phyloP scores from a whole-genome alignment of 768 basidiomycete species.

The Calocybe cyanea region DNA sequence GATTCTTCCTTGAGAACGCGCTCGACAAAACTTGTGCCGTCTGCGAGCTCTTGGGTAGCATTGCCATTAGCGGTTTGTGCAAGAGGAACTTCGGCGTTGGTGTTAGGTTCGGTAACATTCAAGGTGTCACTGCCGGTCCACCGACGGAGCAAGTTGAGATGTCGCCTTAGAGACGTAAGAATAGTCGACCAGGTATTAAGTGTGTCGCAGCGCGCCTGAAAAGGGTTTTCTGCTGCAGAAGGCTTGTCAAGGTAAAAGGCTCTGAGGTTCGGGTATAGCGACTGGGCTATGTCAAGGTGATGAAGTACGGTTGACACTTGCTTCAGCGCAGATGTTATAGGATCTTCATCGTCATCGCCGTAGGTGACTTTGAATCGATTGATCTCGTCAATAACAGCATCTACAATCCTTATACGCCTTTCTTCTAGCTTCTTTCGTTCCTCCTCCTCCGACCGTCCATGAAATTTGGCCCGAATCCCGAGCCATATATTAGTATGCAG shows the following conservation, averaged over 20 bases:
- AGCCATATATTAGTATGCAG: slow-evolving; percentile 78
- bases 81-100: slow-evolving; percentile 55
- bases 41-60: slow-evolving; percentile 45
- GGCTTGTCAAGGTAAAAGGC: slow-evolving; percentile 80
- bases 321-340: slow-evolving; percentile 46
- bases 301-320: slow-evolving; percentile 65
- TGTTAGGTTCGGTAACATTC: slow-evolving; percentile 80
- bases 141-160: slow-evolving; percentile 74
- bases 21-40: slow-evolving; percentile 87
- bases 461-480: slow-evolving; percentile 82
- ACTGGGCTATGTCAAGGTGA: slow-evolving; percentile 77
- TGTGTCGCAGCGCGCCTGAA: slow-evolving; percentile 83
- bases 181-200: slow-evolving; percentile 93
- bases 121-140: slow-evolving; percentile 95
- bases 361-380: slow-evolving; percentile 62
- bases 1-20: slow-evolving; percentile 93
- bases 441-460: slow-evolving; percentile 75
- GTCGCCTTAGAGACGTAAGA: slow-evolving; percentile 76
- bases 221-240: slow-evolving; percentile 55
- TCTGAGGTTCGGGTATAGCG: slow-evolving; percentile 81
- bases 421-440: slow-evolving; percentile 83
- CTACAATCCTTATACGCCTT: slow-evolving; percentile 74
- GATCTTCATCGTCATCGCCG: slow-evolving; percentile 28
- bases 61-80: slow-evolving; percentile 21
- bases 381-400: slow-evolving; percentile 81